Percentiles rank a stretch among this genome's conserved stretches.
Conservation (phyloP, 805 yeast genomes). For the Cyberlindnera samutprakarnensis region DNA sequence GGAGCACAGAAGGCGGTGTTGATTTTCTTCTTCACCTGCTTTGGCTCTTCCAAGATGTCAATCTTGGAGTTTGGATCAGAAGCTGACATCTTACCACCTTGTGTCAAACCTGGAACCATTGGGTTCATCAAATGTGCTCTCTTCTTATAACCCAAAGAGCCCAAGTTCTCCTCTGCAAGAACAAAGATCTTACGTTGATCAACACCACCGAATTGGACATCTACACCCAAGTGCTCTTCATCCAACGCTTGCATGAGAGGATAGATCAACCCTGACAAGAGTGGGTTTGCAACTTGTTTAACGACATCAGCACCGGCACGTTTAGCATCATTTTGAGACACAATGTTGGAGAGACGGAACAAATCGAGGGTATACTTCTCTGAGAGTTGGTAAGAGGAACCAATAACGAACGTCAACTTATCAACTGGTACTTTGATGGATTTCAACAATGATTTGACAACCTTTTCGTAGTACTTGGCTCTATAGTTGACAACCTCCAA, state of each 20-base stretch:
- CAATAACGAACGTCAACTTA: slow-evolving; percentile 72
- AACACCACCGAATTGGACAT: slow-evolving; percentile 97
- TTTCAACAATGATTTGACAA: slow-evolving; percentile 76
- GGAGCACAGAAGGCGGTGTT: slow-evolving; percentile 93
- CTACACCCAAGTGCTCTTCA: slow-evolving; percentile 82
- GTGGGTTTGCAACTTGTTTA: slow-evolving; percentile 92
- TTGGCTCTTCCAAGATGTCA: slow-evolving; percentile 86
- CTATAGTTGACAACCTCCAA: slow-evolving; percentile 84
- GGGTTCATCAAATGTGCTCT: slow-evolving; percentile 98
- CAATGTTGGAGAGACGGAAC: slow-evolving; percentile 75
- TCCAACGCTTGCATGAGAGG: slow-evolving; percentile 99
- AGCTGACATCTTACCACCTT: slow-evolving; percentile 98
- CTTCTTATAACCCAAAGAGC: slow-evolving; percentile 83
- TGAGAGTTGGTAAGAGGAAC: slow-evolving; percentile 81
- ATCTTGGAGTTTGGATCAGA: slow-evolving; percentile 98
- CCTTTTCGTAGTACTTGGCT: slow-evolving; percentile 79
- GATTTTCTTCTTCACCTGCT: slow-evolving; percentile 81
- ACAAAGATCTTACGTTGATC: slow-evolving; percentile 98
- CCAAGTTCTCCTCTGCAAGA: slow-evolving; percentile 91
- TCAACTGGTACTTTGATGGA: slow-evolving; percentile 92
- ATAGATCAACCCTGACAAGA: slow-evolving; percentile 87
- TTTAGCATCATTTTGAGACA: slow-evolving; percentile 92
- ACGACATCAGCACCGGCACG: slow-evolving; percentile 99
- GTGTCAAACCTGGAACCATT: slow-evolving; percentile 96
- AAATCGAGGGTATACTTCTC: slow-evolving; percentile 82